Base-by-base conservation (phyloP, 192 early-diverging fungal genomes). In the Oehlia diaphana region DNA sequence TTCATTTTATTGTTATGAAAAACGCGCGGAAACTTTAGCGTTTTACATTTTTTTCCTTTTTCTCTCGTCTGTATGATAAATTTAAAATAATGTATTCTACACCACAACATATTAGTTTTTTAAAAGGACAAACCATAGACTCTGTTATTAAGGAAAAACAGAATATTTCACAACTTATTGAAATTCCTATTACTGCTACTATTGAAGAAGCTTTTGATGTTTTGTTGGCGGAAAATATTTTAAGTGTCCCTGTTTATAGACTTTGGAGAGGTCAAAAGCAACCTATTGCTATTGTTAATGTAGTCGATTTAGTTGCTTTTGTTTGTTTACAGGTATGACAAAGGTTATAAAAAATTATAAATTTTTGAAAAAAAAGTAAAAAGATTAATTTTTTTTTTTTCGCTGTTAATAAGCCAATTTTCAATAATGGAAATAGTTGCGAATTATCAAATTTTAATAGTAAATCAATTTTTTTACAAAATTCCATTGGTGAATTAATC, bases 201-300 rank as follows among this genome's bases (percentile, higher is more conserved):
- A 80, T 91, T 9, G 89, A 91, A 80, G 81, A 87, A 35, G 88
- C 86, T 26, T 89, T 91, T 85, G 84, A 91, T 73, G 79, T 88
- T 14, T 81, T 90, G 8, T 77, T 86, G 12, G 80, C 83, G 16
- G 61, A 73, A 82, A 83, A 91, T 74, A 91, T 91, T 35, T 74
- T 88, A 9, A 88, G 88, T 47, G 85, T 89, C 12, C 89, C 89
- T 21, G 88, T 90, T 14, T 90, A 90, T 79, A 80, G 82, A 28
- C 63, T 33, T 12, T 74, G 81, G 50, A 81, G 73, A 68, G 74
- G 80, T 10, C 79, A 81, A 16, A 88, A 87, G 75, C 78, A 81
- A 67, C 87, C 88, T 58, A 70, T 89, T 47, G 80, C 87, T 50
- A 88, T 91, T 76, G 86, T 91, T 53, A 86, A 83, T 74, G 84